A percentile compares a stretch with the other conserved stretches of the same genome.
Evolutionary conservation across 345 rosid genomes (phyloP).

Genomic region (Erysimum cheiranthoides): DNA sequence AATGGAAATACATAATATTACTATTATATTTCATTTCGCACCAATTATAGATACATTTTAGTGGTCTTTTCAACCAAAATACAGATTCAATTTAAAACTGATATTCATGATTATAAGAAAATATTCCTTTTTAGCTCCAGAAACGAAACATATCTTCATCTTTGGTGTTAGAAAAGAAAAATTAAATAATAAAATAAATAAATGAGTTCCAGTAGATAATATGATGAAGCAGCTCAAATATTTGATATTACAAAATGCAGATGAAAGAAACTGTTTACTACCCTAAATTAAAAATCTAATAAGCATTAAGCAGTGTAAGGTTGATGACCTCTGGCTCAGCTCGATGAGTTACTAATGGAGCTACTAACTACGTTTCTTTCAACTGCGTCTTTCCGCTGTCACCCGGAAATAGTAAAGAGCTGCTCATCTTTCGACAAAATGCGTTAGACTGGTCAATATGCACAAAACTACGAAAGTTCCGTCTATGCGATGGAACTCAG

Average conservation of each 20-base stretch:
- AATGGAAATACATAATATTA: too few species aligned
- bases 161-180: too few species aligned
- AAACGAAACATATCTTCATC: too few species aligned
- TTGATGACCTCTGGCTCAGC: slow-evolving; percentile 19
- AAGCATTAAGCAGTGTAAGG: slow-evolving; percentile 19
- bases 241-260: slow-evolving; percentile 8
- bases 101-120: too few species aligned
- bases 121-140: too few species aligned
- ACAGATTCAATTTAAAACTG: too few species aligned
- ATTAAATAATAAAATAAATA: too few species aligned
- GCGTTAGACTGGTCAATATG: slow-evolving; percentile 41
- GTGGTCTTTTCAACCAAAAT: too few species aligned
- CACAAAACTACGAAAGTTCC: slow-evolving; percentile 28
- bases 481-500: slow-evolving; percentile 12
- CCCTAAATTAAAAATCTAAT: slow-evolving; percentile 5
- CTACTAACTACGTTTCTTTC: slow-evolving; percentile 28
- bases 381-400: slow-evolving; percentile 26
- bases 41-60: too few species aligned
- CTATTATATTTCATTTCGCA: too few species aligned
- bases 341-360: background rate
- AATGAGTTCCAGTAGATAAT: too few species aligned
- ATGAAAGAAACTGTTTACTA: slow-evolving; percentile 17
- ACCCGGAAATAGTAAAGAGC: slow-evolving; percentile 20
- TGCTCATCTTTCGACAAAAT: slow-evolving; percentile 25
- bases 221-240: slow-evolving; percentile 35